Evolutionary conservation across 768 basidiomycete species (phyloP), one percentile per base, ranked within the genome.

Genomic region (Gyrodon lividus): DNA sequence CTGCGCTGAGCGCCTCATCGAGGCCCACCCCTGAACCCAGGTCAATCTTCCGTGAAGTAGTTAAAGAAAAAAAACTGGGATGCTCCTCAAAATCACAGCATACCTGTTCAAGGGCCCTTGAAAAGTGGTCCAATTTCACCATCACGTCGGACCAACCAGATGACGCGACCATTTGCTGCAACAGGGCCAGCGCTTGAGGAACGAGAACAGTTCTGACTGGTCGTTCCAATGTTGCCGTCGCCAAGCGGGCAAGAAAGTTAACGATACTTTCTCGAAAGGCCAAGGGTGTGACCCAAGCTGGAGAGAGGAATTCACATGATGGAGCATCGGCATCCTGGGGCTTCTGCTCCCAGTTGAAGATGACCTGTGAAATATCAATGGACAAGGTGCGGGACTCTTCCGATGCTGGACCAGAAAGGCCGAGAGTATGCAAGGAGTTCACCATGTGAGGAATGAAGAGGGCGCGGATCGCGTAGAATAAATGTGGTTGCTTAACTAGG

Each of bases 371-470:
- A 30, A 95, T 82, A 53, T 99, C 97, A 51, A 98, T 81, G 19
- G 92, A 91, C 37, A 98, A 72, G 19, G 85, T 71, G n/a, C 93
- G 84, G 7, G 90, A 86, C 60, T 98, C 97, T 22, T 77, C 64
- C 8, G 83, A 87, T 10, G 91, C 81, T 4, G 79, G 75, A 3
- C 80, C 70, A 16, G 84, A 79, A 63, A 95, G 80, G n/a, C 93
- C 94, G 6, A 98, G 78, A 67, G 93, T 95, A 46, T 80, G 79
- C 56, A 99, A 75, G 9, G 90, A 91, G 61, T 89, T 89, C 35
- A 95, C 89, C 73, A 99, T 94, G 63, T 94, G 89, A 0, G 93
- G 89, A 12, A 98, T 82, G 70, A 98, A 98, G 8, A 97, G 75
- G 3, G 91, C 87, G 37, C 97, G 87, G 51, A 93, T 91, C 38